Base-by-base conservation (phyloP, 2,329 filamentous ascomycete species). In the Fusarium poae region DNA sequence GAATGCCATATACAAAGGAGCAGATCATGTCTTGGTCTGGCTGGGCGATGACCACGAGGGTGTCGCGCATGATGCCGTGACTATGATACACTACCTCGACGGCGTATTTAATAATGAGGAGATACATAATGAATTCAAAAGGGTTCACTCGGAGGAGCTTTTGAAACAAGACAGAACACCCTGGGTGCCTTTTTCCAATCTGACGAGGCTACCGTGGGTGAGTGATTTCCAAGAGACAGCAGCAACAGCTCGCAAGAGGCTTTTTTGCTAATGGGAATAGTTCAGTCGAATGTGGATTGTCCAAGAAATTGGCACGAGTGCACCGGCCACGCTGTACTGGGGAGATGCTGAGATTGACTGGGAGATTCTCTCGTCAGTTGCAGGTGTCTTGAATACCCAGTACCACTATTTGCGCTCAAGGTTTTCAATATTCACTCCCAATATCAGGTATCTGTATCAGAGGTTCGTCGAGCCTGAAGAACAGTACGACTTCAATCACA, bases 281-380 rank as follows among this genome's bases (percentile, higher is more conserved):
- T 80, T 80, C 35, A 73, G 75, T 29, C 75, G 78, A 13, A 74
- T 79, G 39, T 80, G 78, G 78, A 79, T 80, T 30, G 77, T 78
- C 23, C 78, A 80, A 35, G 78, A 80, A 23, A 79, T 80, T 25
- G 78, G 78, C 40, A 80, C 78, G 3, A 35, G 46, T 5, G 70
- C 78, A 3, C 68, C 77, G 0, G 77, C 78, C 1, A 77, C 74
- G 3, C 73, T 80, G 1, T 77, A 75, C 67, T 80, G 78, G 78
- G 78, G 78, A 16, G 62, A 76, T 5, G 67, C 69, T 3, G 67
- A 76, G 27, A 65, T 80, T 8, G 74, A 78, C 52, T 80, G 78
- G 78, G 71, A 77, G 18, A 62, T 60, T 18, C 71, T 79, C 20
- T 79, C 76, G 6, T 61, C 40, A 20, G 78, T 78, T 5, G 73